These are phyloP conservation scores for Clavispora asparagi DNA, from an alignment of 805 yeast species.

Conservation along the genomic window DNA sequence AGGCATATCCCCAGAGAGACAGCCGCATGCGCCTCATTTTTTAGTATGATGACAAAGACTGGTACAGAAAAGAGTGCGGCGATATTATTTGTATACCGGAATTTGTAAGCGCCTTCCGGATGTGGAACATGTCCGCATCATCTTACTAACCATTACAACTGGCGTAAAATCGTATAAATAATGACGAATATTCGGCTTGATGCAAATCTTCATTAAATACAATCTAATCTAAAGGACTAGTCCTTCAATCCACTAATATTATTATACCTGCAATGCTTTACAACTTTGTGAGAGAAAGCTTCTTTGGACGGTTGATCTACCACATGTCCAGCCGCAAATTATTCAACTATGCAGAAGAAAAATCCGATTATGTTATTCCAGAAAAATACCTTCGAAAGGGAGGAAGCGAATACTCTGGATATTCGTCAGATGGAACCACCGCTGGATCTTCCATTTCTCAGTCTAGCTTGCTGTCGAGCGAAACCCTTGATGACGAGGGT, in stretches of 20 bases:
- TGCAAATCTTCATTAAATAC: too few species aligned
- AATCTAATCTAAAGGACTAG: too few species aligned
- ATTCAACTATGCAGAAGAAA: slow-evolving; percentile 22
- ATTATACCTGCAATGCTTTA: neutral
- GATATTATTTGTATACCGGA: neutral
- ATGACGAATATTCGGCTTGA: neutral
- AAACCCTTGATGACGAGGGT: neutral
- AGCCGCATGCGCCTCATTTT: too few species aligned
- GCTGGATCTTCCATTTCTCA: neutral
- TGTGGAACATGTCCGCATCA: neutral
- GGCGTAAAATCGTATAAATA: neutral
- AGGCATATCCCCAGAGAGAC: too few species aligned
- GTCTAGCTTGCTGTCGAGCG: neutral
- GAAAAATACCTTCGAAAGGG: slow-evolving; percentile 18
- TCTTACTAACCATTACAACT: neutral
- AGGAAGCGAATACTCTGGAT: neutral
- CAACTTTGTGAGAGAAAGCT: slow-evolving; percentile 26
- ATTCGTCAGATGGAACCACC: neutral
- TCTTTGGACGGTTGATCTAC: slow-evolving; percentile 21
- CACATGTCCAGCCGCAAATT: slow-evolving; percentile 18
- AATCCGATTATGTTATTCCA: slow-evolving; percentile 23
- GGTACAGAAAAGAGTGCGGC: neutral
- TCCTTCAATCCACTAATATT: too few species aligned
- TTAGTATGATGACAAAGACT: too few species aligned
- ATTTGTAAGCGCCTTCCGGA: neutral